Conservation (phyloP, 805 yeast species). For the Schwanniomyces yamadae region DNA sequence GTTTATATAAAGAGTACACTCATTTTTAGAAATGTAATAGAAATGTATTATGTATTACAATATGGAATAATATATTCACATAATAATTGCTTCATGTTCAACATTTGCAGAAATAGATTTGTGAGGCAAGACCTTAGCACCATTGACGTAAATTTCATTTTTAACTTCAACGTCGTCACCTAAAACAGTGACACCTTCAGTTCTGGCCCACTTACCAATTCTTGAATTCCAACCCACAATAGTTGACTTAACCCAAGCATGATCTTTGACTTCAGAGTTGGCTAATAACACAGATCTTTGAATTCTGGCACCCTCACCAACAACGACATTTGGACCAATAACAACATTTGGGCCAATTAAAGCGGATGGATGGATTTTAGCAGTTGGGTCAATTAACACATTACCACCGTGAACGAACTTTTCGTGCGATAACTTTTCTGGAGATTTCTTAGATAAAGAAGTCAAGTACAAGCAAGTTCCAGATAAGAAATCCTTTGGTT, state of each 20-base stretch:
- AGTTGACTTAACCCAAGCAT: conserved; percentile 96
- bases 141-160: conserved; percentile 98
- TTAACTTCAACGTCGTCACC: conserved; percentile 99
- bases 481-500: conserved; percentile 98
- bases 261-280: conserved; percentile 91
- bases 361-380: conserved; percentile 87
- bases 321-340: conserved; percentile 92
- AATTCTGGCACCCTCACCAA: conserved; percentile 98
- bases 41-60: conserved; percentile 1
- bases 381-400: conserved; percentile 92
- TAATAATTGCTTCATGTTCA: conserved; percentile 96
- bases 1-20: conserved; percentile 2
- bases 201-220: conserved; percentile 98
- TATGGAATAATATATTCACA: conserved; percentile 49
- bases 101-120: conserved; percentile 94
- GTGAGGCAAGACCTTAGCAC: conserved; percentile 99
- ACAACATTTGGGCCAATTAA: conserved; percentile 98
- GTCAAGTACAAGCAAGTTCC: conserved; percentile 92
- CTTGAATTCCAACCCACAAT: conserved; percentile 99
- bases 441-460: conserved; percentile 77
- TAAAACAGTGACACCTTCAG: conserved; percentile 94
- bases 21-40: conserved; percentile 3
- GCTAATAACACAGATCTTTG: conserved; percentile 91
- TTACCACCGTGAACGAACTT: conserved; percentile 84
- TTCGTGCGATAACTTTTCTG: conserved; percentile 66